Evolutionary conservation across 2,329 filamentous ascomycete species (phyloP), one percentile per base, ranked within the genome.

Genomic region (Boeremia exigua): DNA sequence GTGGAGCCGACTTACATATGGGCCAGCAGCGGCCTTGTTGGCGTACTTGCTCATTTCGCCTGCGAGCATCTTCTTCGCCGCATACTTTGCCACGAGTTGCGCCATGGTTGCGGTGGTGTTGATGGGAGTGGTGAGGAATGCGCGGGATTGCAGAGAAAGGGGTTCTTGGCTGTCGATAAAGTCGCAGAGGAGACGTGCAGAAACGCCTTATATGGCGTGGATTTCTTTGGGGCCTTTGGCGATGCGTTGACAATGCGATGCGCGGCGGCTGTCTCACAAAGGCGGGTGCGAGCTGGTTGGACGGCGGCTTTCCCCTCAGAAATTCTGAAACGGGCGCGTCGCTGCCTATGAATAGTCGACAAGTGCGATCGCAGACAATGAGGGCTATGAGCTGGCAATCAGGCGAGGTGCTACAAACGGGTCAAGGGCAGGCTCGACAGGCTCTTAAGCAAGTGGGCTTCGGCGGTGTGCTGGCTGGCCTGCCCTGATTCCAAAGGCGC

Each of bases 41-140:
- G 75, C 71, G 68, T 81, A 81, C 61, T 81, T 77, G 55, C 76
- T 72, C 77, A 81, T 77, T 63, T 82, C 76, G 58, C 75, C 77
- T 40, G 70, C 65, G 56, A 82, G 70, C 60, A 82, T 70, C 73
- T 81, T 81, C 69, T 80, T 79, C 37, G 79, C 79, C 8, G 79
- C 80, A 66, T 78, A 80, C 61, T 82, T 82, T 54, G 75, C 79
- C 30, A 81, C 71, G 45, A 71, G 65, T 49, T 70, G 69, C 40
- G 80, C 76, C 80, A 82, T 82, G 67, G n/a, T 64, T 62, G 50
- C 43, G 43, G 46, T 46, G 39, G 34, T 39, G 38, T 27, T 44
- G 38, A n/a, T 44, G 49, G 32, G 43, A 23, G 34, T 37, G 25
- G 48, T 40, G 54, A 33, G 33, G 44, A 33, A 40, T 47, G 44